Evolutionary conservation across 352 stramenopile species (phyloP).

Genomic region (Globisporangium abappressorium): DNA sequence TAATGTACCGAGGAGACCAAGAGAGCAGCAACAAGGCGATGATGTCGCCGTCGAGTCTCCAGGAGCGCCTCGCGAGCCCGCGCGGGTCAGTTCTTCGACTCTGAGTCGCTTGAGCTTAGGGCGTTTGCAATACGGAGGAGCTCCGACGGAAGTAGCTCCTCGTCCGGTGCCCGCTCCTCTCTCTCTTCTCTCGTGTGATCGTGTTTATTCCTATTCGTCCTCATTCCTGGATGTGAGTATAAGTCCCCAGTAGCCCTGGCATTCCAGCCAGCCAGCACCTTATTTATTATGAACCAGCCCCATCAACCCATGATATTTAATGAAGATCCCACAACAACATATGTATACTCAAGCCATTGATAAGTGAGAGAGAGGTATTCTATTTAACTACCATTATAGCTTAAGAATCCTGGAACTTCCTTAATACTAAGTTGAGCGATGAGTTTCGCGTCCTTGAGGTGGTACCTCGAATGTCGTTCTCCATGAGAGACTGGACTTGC

Average conservation of each 20-base stretch:
- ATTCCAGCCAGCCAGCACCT: neutral
- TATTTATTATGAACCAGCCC: slow-evolving; percentile 2
- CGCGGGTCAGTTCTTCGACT: neutral
- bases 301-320: slow-evolving; percentile 13
- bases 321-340: neutral
- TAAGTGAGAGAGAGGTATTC: too few relatives aligned
- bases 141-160: too few relatives aligned
- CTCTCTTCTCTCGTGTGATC: neutral
- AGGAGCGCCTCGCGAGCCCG: slow-evolving; percentile 1
- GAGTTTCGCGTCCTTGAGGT: too few relatives aligned
- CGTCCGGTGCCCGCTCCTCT: neutral
- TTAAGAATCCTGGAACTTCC: too few relatives aligned
- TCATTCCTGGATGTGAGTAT: neutral
- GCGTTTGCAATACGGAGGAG: too few relatives aligned
- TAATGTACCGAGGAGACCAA: neutral
- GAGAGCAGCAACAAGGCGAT: neutral
- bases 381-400: too few relatives aligned
- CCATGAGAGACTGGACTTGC: too few relatives aligned
- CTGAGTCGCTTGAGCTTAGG: neutral
- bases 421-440: too few relatives aligned
- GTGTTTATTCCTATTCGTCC: neutral
- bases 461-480: too few relatives aligned
- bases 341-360: slow-evolving; percentile 6
- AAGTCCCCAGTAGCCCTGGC: neutral
- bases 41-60: neutral